Evolutionary conservation across 495 filamentous ascomycete species (phyloP), one percentile per base, ranked within the genome.

Genomic region (Podospora fimiseda): DNA sequence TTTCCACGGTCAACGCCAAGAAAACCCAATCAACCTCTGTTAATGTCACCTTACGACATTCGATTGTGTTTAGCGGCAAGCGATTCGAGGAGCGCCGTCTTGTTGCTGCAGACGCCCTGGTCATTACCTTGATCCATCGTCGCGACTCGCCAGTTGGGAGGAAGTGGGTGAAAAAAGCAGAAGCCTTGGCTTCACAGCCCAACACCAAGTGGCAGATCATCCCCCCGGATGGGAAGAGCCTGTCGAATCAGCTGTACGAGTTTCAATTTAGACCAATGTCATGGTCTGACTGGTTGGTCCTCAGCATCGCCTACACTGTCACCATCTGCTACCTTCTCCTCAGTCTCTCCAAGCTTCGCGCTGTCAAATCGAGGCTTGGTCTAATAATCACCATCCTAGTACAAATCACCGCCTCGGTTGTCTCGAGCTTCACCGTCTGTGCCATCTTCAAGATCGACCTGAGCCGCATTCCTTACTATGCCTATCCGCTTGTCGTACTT

Each of bases 1-100:
- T 87, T 8, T 63, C 65, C 8, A 88, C 86, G 2, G 82, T 88
- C 58, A 88, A 88, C 55, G 59, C 72, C 36, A 74, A 65, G 23
- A 74, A 78, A 21, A 66, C 65, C 1, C 71, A 73, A 48, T 65
- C 72, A 2, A 84, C 85, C 8, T 76, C 74, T 4, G 78, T 84
- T 57, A 86, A 87, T 65, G 72, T 87, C 40, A 87, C 84, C 13
- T 61, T 89, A 48, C 75, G 85, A 8, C 86, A 84, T 63, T 84
- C 83, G 11, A 84, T 83, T 24, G 83, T 88, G 14, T 88, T 89
- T 62, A 85, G 84, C 49, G 86, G 86, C 9, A 88, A 88, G 58
- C 74, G 77, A 37, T 87, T 87, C 57, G 73, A 79, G 21, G 75
- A 83, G 52, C 72, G 79, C 9, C 69, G 70, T 36, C 71, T 89